Base-by-base conservation (phyloP, 2,329 filamentous ascomycete genomes). In the Colletotrichum orchidophilum region DNA sequence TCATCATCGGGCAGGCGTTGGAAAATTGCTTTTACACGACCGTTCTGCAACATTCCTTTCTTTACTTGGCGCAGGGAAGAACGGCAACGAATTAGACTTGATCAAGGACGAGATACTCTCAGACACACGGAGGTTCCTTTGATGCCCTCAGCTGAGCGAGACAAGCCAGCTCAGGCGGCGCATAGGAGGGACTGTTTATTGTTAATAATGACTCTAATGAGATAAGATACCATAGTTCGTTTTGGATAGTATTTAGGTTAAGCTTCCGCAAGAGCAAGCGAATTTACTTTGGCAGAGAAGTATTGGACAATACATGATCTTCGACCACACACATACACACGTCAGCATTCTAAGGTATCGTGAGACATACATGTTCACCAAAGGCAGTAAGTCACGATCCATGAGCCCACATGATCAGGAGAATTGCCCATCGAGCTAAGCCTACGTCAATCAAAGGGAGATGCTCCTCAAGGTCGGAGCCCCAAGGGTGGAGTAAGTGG, bases 191-290 rank as follows among this genome's bases (percentile, higher is more conserved):
- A 9, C 21, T 21, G 18, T 63, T 67, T 39, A 58, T 65, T 70
- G 66, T 65, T 72, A 62, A 70, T 72, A 53, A 72, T 60, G 70
- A 72, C 59, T 70, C 59, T 72, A 72, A 72, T 70, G 70, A 72
- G 66, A 65, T 70, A 72, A 70, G 70, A 72, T 72, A 72, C 70
- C 69, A 71, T 53, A 67, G 63, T 57, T 71, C 18, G 9, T 39
- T 33, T 50, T 42, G 18, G 50, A 39, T 15, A 54, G 64, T 54
- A 12, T 29, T 24, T 53, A 18, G 8, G 9, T 26, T 49, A 60
- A 35, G 39, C 24, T 46, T 9, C 24, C 26, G 6, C 6, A n/a
- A n/a, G n/a, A 24, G 24, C 18, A 58, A 15, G 33, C 62, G 24
- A 59, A 26, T 8, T 18, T 35, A 11, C 21, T 4, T 3, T 1